Base-by-base conservation (phyloP, 78 protist genomes). In the Speleostelium caveatum region DNA sequence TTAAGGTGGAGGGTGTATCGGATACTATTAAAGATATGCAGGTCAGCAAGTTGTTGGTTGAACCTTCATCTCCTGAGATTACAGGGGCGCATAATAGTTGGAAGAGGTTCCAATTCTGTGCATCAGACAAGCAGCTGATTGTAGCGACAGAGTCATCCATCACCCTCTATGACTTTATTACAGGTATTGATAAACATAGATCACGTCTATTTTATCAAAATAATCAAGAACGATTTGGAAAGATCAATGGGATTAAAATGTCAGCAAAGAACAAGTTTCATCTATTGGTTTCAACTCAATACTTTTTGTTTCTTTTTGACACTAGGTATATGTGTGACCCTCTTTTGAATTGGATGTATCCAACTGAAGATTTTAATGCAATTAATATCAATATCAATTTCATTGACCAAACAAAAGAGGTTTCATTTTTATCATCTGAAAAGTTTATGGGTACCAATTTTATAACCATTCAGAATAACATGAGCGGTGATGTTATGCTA, bases 271-370 rank as follows among this genome's bases (percentile, higher is more conserved):
- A 30, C 22, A 39, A 60, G 32, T 72, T 72, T 53, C 78, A 72
- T 72, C 17, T 72, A 10, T 24, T 72, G 14, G 26, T 72, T 21
- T 51, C 65, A 33, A 72, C 78, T 1, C 49, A 51, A 36, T 24
- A 51, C 42, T 72, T 33, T 51, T 51, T 72, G 51, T 72, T 72
- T 35, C 26, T 72, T 7, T 72, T 51, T 35, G 78, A 72, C 51
- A 28, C 45, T 21, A 56, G 78, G 38, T 72, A 72, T 53, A 8
- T 32, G 5, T 42, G 32, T 8, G 51, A 72, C 32, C 78, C 78
- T 21, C 51, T 72, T 8, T 51, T 72, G 26, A n/a, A 56, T 33
- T 72, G 62, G 49, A 72, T 39, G 22, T 36, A 53, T 53, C 78
- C 78, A 33, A 45, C 30, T 24, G 36, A 10, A 22, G 24, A 42